Evolutionary conservation across 768 basidiomycete species (phyloP).

Genomic region (Tylopilus balloui): DNA sequence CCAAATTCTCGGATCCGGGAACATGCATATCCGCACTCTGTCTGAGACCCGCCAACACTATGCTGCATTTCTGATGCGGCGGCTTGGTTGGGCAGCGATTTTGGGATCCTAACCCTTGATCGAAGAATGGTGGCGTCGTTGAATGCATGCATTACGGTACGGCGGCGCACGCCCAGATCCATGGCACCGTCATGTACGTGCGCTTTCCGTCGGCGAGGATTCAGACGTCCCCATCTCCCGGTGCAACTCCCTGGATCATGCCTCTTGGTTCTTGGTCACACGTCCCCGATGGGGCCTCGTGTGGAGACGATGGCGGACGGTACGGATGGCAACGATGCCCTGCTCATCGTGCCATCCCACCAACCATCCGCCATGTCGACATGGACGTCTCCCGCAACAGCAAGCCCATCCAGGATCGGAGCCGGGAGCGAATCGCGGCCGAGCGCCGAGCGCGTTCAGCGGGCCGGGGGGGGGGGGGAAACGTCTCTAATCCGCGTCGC

Average conservation of each 20-base stretch:
- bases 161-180: not conserved
- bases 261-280: too few species aligned
- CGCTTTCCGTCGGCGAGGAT: not conserved
- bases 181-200: not conserved
- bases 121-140: slow-evolving; percentile 6
- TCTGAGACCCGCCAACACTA: not conserved
- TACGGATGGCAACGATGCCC: not conserved
- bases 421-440: too few species aligned
- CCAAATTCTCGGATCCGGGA: not conserved
- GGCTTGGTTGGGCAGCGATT: not conserved
- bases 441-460: too few species aligned
- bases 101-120: slow-evolving; percentile 1
- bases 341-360: not conserved
- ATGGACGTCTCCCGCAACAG: too few species aligned
- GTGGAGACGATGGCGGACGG: not conserved
- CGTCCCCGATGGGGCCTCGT: too few species aligned
- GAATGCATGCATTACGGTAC: not conserved
- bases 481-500: too few species aligned
- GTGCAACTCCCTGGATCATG: not conserved
- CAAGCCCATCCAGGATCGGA: too few species aligned
- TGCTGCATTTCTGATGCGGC: not conserved
- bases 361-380: not conserved
- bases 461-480: too few species aligned
- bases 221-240: not conserved
- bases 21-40: not conserved